These are phyloP conservation scores for Tuber melanosporum DNA, from an alignment of 495 filamentous ascomycete species.

Conservation along the genomic window DNA sequence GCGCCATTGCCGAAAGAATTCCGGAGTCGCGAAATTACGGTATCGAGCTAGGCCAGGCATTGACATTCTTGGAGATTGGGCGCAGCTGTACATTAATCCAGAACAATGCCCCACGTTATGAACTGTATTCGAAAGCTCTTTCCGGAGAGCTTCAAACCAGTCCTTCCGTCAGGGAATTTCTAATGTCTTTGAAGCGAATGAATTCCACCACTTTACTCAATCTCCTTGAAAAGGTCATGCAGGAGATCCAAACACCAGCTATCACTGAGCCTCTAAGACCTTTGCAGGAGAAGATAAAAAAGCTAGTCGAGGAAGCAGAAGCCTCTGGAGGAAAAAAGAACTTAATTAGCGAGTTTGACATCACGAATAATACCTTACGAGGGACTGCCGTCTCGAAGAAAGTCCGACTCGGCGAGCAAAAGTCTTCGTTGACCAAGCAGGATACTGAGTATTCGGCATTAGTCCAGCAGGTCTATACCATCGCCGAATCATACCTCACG, in stretches of 20 bases:
- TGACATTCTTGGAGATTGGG: slow-evolving; percentile 47
- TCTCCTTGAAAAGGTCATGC: slow-evolving; percentile 31
- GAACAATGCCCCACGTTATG: slow-evolving; percentile 46
- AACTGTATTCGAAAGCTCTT: slow-evolving; percentile 54
- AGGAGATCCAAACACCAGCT: slow-evolving; percentile 41
- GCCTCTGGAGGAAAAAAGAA: slow-evolving; percentile 41
- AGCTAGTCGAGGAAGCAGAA: slow-evolving; percentile 45
- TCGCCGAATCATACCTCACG: slow-evolving; percentile 53
- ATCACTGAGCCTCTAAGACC: slow-evolving; percentile 42
- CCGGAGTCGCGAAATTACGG: slow-evolving; percentile 44
- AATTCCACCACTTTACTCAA: slow-evolving; percentile 45
- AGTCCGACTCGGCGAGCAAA: slow-evolving; percentile 76
- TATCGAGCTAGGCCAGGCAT: slow-evolving; percentile 48
- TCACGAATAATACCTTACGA: slow-evolving; percentile 62
- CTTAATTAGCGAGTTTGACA: slow-evolving; percentile 62
- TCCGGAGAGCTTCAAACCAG: slow-evolving; percentile 53
- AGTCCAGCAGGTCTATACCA: slow-evolving; percentile 56
- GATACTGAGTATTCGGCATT: slow-evolving; percentile 71
- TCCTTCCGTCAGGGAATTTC: slow-evolving; percentile 50
- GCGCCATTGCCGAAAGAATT: slow-evolving; percentile 42
- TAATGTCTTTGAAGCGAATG: slow-evolving; percentile 50
- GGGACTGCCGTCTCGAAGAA: slow-evolving; percentile 83
- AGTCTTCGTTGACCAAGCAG: slow-evolving; percentile 63
- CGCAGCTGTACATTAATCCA: slow-evolving; percentile 46
- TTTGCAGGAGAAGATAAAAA: slow-evolving; percentile 43